These are phyloP conservation scores for Aspergillus asperescens DNA, from an alignment of 495 filamentous ascomycete species.

Conservation along the genomic window DNA sequence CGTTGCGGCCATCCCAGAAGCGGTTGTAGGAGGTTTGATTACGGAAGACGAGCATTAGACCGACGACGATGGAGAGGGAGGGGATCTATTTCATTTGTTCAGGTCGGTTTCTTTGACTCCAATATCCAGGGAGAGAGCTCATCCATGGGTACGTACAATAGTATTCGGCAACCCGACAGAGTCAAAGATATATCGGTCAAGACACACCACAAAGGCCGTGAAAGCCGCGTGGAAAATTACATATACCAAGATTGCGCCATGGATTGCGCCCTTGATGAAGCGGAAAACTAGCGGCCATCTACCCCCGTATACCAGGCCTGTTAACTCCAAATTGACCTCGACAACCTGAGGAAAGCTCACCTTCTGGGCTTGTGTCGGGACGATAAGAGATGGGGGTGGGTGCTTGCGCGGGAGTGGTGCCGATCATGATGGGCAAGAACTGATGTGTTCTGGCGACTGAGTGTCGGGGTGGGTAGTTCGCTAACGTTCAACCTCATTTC, in stretches of 20 bases:
- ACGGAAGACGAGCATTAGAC: constrained; percentile 76
- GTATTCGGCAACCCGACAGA: constrained; percentile 57
- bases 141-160: constrained; percentile 55
- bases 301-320: too few species aligned
- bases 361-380: constrained; percentile 54
- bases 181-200: constrained; percentile 52
- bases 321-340: too few species aligned
- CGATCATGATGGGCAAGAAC: constrained; percentile 18
- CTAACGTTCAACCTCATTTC: constrained; percentile 33
- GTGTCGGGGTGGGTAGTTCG: constrained; percentile 32
- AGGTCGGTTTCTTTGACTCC: background rate
- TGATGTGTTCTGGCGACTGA: constrained; percentile 36
- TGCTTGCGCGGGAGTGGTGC: constrained; percentile 31
- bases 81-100: constrained; percentile 49
- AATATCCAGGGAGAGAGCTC: background rate
- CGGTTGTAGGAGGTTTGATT: constrained; percentile 67
- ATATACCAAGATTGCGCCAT: constrained; percentile 57
- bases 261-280: constrained; percentile 72
- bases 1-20: constrained; percentile 65
- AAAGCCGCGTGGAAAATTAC: constrained; percentile 61
- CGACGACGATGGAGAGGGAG: constrained; percentile 73
- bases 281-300: constrained; percentile 71
- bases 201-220: constrained; percentile 56
- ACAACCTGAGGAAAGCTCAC: constrained; percentile 21
- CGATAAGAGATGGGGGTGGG: constrained; percentile 40